Conservation (phyloP, 805 yeast genomes). For the Ogataea allantospora region DNA sequence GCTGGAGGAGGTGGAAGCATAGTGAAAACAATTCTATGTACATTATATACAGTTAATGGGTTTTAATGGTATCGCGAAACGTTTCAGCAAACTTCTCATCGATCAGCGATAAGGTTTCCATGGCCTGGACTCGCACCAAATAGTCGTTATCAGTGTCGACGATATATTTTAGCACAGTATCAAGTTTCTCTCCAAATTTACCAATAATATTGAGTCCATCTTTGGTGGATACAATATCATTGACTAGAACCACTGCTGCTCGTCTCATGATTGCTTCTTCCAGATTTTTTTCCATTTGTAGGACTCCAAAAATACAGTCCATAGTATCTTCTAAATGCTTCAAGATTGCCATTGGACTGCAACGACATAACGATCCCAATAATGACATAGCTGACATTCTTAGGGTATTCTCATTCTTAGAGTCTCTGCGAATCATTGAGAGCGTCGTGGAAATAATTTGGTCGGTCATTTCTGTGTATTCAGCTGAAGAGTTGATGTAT, state of each 20-base stretch:
- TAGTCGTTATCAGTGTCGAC: conserved; percentile 52
- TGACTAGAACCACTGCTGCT: conserved; percentile 67
- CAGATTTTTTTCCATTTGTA: conserved; percentile 51
- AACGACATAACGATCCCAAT: conserved; percentile 66
- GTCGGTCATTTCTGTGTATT: conserved; percentile 34
- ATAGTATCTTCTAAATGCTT: conserved; percentile 52
- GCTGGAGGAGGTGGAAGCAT: conserved; percentile 29
- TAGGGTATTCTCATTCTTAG: conserved; percentile 49
- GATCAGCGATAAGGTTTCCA: conserved; percentile 33
- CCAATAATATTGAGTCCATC: conserved; percentile 51
- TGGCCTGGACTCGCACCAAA: conserved; percentile 59
- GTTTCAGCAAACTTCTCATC: conserved; percentile 26
- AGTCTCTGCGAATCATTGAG: conserved; percentile 20
- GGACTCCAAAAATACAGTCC: conserved; percentile 76
- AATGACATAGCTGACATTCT: conserved; percentile 88
- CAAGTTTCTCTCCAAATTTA: conserved; percentile 43
- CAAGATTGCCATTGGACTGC: conserved; percentile 53
- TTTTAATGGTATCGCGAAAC: conserved; percentile 12
- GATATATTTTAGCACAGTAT: conserved; percentile 43
- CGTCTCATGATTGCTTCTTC: conserved; percentile 64
- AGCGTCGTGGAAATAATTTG: conserved; percentile 45
- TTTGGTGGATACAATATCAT: conserved; percentile 49
- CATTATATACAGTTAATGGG: conserved; percentile 7
- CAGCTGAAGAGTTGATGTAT: conserved; percentile 48
- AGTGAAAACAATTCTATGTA: conserved; percentile 4